Evolutionary conservation across 2,329 filamentous ascomycete genomes (phyloP).

Genomic region (Ceratocystiopsis brevicomis): DNA sequence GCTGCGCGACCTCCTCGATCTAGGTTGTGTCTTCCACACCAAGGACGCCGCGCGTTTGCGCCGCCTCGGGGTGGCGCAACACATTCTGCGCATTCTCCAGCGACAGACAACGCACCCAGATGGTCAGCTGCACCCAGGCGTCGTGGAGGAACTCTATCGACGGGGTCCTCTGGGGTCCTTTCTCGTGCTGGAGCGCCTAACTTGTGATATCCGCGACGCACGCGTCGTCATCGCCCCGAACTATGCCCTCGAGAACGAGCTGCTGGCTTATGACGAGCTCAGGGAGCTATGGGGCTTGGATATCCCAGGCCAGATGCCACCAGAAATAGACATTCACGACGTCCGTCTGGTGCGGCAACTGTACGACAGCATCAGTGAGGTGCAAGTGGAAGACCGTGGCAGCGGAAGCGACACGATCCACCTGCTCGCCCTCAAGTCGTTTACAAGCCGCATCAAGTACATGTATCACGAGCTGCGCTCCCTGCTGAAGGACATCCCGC

Average conservation of each 20-base stretch:
- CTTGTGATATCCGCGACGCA: constrained; percentile 26
- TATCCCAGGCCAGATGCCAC: constrained; percentile 18
- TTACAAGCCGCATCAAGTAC: constrained; percentile 38
- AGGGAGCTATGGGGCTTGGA: constrained; percentile 23
- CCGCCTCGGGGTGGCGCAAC: constrained; percentile 30
- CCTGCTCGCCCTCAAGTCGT: constrained; percentile 36
- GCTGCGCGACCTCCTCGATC: constrained; percentile 27
- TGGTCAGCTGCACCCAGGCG: constrained; percentile 14
- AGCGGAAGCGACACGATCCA: not conserved
- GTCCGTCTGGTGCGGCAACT: constrained; percentile 33
- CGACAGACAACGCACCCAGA: constrained; percentile 22
- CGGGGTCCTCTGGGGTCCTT: constrained; percentile 36
- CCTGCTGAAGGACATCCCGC: constrained; percentile 27
- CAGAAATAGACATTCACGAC: constrained; percentile 27
- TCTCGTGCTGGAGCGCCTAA: constrained; percentile 33
- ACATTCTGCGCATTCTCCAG: constrained; percentile 36
- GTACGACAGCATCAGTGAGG: constrained; percentile 40
- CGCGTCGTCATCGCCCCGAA: constrained; percentile 28
- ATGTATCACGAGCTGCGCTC: constrained; percentile 41
- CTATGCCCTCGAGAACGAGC: constrained; percentile 32
- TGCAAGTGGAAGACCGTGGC: constrained; percentile 17
- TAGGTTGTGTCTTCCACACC: constrained; percentile 35
- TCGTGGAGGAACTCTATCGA: constrained; percentile 21
- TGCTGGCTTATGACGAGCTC: constrained; percentile 26
- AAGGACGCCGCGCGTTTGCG: constrained; percentile 29